Conservation (phyloP, 129 eudicot species). For the Gnaphalium uliginosum region DNA sequence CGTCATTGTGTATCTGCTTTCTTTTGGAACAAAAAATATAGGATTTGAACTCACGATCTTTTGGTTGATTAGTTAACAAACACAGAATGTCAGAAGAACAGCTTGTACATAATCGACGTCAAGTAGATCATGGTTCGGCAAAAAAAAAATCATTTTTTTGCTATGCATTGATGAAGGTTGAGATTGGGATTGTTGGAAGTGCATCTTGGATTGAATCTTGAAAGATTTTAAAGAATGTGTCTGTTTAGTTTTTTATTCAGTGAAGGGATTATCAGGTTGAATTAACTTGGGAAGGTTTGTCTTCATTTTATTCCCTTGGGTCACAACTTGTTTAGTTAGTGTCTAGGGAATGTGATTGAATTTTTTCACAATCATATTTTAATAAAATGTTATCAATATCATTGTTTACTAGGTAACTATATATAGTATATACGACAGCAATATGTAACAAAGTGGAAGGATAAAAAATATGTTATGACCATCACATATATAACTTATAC, state of each 20-base stretch:
- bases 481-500: too few species aligned
- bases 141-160: not conserved
- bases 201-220: not conserved
- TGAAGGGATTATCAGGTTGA: not conserved
- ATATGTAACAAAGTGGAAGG: too few species aligned
- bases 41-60: too few species aligned
- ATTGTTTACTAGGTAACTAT: too few species aligned
- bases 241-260: not conserved
- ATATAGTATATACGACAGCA: too few species aligned
- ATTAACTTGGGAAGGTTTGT: not conserved
- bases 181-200: not conserved
- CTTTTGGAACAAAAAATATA: too few species aligned
- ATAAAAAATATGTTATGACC: too few species aligned
- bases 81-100: not conserved
- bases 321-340: not conserved
- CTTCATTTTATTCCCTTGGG: not conserved
- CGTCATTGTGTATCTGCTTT: not conserved
- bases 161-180: not conserved
- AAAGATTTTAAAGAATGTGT: not conserved
- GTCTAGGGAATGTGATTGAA: not conserved
- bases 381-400: too few species aligned
- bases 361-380: too few species aligned
- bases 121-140: not conserved
- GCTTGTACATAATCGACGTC: not conserved
- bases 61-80: not conserved